Evolutionary conservation across 345 rosid genomes (phyloP).

Genomic region (Lenwebbia sp.): DNA sequence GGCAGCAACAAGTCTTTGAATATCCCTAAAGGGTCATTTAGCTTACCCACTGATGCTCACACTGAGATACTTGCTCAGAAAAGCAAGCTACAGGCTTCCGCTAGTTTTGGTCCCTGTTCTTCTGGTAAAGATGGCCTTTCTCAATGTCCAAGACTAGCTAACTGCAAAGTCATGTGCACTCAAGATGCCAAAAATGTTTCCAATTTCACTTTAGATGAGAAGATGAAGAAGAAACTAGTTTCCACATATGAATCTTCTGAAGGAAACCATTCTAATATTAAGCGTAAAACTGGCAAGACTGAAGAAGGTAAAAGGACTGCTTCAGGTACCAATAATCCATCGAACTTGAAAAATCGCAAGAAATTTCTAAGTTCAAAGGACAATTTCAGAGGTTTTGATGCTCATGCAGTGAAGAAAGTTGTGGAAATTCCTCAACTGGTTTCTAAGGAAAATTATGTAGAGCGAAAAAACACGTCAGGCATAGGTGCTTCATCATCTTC

Average conservation of each 20-base stretch:
- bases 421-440: background rate
- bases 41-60: slow-evolving; percentile 12
- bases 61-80: slow-evolving; percentile 11
- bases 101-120: slow-evolving; percentile 10
- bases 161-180: slow-evolving; percentile 12
- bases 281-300: slow-evolving; percentile 3
- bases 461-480: slow-evolving; percentile 9
- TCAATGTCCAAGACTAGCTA: slow-evolving; percentile 24
- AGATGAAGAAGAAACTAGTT: slow-evolving; percentile 8
- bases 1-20: slow-evolving; percentile 8
- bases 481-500: slow-evolving; percentile 14
- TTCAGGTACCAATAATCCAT: background rate
- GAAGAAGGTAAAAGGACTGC: slow-evolving; percentile 3
- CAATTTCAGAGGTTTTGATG: slow-evolving; percentile 3
- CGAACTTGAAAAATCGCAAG: slow-evolving; percentile 1
- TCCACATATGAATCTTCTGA: slow-evolving; percentile 21
- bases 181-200: slow-evolving; percentile 33
- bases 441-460: background rate
- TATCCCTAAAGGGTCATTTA: slow-evolving; percentile 13
- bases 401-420: slow-evolving; percentile 2
- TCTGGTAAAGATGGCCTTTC: slow-evolving; percentile 17
- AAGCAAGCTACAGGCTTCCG: slow-evolving; percentile 7
- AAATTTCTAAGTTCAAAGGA: background rate
- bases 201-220: slow-evolving; percentile 24
- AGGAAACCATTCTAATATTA: background rate